These are phyloP conservation scores for Pachysandra terminalis DNA, from an alignment of 164 flowering plant genomes.

Conservation along the genomic window DNA sequence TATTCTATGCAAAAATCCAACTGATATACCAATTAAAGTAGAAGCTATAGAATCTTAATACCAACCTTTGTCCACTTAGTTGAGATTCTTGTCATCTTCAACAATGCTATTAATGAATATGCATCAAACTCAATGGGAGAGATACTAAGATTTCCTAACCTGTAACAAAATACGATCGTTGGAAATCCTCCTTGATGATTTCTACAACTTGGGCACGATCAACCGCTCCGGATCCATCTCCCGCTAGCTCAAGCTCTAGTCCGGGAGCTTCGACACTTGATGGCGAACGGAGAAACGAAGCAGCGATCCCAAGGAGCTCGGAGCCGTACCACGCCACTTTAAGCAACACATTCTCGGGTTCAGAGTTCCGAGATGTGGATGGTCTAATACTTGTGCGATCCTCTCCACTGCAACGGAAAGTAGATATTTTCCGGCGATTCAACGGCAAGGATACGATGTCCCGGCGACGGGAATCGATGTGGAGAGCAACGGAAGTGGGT, in stretches of 20 bases:
- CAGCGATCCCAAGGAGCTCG: constrained; percentile 83
- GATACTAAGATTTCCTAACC: too few species aligned
- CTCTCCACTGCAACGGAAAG: constrained; percentile 30
- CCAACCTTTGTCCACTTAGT: too few species aligned
- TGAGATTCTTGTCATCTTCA: not conserved
- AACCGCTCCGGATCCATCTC: constrained; percentile 39
- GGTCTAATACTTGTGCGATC: constrained; percentile 19
- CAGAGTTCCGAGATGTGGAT: not conserved
- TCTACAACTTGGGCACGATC: constrained; percentile 50
- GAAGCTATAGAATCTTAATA: too few species aligned
- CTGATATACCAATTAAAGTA: too few species aligned
- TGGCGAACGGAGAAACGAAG: constrained; percentile 55
- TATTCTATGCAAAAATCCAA: too few species aligned
- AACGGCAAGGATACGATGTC: constrained; percentile 11
- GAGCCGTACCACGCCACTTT: constrained; percentile 86
- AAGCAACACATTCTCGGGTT: constrained; percentile 41
- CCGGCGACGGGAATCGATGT: constrained; percentile 11
- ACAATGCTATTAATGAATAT: not conserved
- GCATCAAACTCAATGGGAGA: not conserved
- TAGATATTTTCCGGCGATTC: constrained; percentile 9
- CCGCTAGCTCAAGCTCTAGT: constrained; percentile 18
- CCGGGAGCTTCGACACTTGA: constrained; percentile 19
- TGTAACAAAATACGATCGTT: constrained; percentile 80
- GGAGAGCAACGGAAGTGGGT: constrained; percentile 14
- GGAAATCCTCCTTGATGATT: constrained; percentile 68